Conservation (phyloP, 1,139 yeast species). For the Geotrichum klebahnii region DNA sequence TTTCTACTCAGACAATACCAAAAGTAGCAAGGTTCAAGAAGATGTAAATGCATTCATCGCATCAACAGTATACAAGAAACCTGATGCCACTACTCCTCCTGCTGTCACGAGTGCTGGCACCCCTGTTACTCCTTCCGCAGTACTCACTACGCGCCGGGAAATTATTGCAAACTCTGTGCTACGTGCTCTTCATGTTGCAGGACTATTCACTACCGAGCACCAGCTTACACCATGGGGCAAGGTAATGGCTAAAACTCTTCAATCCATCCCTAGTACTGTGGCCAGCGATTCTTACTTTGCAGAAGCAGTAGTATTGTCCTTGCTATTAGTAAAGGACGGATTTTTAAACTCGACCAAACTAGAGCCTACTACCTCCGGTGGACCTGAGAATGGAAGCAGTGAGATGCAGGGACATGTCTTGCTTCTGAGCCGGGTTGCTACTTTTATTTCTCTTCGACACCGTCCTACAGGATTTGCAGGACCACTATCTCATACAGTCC, state of each 20-base stretch:
- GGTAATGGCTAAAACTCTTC: slow-evolving; percentile 42
- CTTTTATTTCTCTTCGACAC: slow-evolving; percentile 53
- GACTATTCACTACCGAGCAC: slow-evolving; percentile 47
- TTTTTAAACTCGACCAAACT: slow-evolving; percentile 23
- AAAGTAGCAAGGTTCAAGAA: slow-evolving; percentile 8
- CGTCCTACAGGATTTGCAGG: slow-evolving; percentile 62
- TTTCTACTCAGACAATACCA: slow-evolving; percentile 9
- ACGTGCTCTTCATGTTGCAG: slow-evolving; percentile 56
- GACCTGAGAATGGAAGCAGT: slow-evolving; percentile 35
- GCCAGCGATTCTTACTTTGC: slow-evolving; percentile 26
- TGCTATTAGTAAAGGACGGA: slow-evolving; percentile 34
- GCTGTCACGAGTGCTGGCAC: slow-evolving; percentile 3
- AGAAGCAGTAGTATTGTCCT: slow-evolving; percentile 32
- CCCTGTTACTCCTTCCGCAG: slow-evolving; percentile 4
- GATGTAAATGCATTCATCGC: slow-evolving; percentile 12
- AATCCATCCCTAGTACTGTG: slow-evolving; percentile 7
- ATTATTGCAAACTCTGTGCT: slow-evolving; percentile 47
- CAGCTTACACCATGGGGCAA: slow-evolving; percentile 57
- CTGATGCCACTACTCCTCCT: slow-evolving; percentile 7
- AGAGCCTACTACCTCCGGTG: slow-evolving; percentile 35
- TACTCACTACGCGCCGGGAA: slow-evolving; percentile 12
- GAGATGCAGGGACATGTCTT: slow-evolving; percentile 43
- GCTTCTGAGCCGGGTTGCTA: slow-evolving; percentile 56
- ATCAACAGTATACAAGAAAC: slow-evolving; percentile 16
- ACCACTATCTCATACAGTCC: slow-evolving; percentile 60